phyloP scores from a whole-genome alignment of 345 rosid genomes.

The Clarkia xantiana region DNA sequence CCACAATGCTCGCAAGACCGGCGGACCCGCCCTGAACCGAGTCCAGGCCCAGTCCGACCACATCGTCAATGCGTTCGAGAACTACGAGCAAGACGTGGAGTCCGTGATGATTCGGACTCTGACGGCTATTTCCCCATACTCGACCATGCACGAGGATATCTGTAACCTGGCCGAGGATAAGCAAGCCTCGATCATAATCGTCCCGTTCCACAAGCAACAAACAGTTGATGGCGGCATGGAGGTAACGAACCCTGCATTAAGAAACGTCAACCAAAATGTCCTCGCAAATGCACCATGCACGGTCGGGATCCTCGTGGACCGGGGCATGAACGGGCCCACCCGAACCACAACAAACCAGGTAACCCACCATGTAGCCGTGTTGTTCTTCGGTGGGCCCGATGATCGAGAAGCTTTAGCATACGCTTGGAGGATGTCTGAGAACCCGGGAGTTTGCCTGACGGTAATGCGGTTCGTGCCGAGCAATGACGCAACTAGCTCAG shows the following conservation, averaged over 20 bases:
- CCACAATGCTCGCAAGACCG: slow-evolving; percentile 9
- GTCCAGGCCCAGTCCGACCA: slow-evolving; percentile 10
- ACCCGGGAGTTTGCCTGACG: slow-evolving; percentile 27
- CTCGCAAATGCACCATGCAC: slow-evolving; percentile 63
- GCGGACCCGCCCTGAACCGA: no score
- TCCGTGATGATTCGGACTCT: slow-evolving; percentile 23
- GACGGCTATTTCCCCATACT: slow-evolving; percentile 34
- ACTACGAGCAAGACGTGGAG: slow-evolving; percentile 23
- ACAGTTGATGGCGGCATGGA: slow-evolving; percentile 12
- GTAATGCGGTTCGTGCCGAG: slow-evolving; percentile 41
- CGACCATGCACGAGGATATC: slow-evolving; percentile 59
- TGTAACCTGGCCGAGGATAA: slow-evolving; percentile 47
- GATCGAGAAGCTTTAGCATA: slow-evolving; percentile 51
- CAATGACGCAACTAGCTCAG: slow-evolving; percentile 11
- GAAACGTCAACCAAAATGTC: slow-evolving; percentile 24
- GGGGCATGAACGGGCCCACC: slow-evolving; percentile 18
- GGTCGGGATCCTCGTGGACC: slow-evolving; percentile 45
- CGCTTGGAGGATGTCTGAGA: slow-evolving; percentile 38
- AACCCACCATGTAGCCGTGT: slow-evolving; percentile 18
- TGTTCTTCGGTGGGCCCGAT: slow-evolving; percentile 76
- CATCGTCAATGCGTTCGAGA: slow-evolving; percentile 25
- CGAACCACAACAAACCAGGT: slow-evolving; percentile 1
- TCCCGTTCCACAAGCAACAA: slow-evolving; percentile 37
- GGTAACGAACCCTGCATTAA: slow-evolving; percentile 13
- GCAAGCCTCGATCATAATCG: slow-evolving; percentile 37